Base-by-base conservation (phyloP, 2,329 filamentous ascomycete genomes). In the Aspergillus chevalieri region DNA sequence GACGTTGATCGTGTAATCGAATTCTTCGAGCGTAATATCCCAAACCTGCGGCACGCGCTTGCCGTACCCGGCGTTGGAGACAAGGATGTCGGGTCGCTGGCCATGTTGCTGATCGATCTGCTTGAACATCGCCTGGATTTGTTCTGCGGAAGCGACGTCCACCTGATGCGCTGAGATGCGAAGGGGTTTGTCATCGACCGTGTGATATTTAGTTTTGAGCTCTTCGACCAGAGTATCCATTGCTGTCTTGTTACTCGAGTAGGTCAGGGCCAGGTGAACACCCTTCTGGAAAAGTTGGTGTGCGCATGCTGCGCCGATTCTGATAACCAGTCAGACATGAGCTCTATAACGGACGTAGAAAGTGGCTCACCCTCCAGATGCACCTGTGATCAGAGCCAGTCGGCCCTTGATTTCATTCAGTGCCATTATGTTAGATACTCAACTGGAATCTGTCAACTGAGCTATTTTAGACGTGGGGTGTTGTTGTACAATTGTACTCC, bases 51-150 rank as follows among this genome's bases (percentile, higher is more conserved):
- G 65, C 49, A 83, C 78, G n/a, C 82, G 74, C 60, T 82, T 82
- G 38, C 83, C 83, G 55, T 84, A 77, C 0, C 83, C 84, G 1
- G 84, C 84, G 58, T 87, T 87, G 8, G 78, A 80, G 22, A 87
- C 65, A 2, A 87, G 69, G 19, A 87, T 85, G 58, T 86, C 80
- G 0, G 81, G 80, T 2, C 73, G 72, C 49, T 78, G 72, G 9
- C 71, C 72, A 60, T 85, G 81, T 46, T 77, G 60, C 1, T 67
- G 59, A 44, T 74, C 67, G 41, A 86, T 78, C 48, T 82, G 75
- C 12, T 70, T 57, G 49, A 82, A 83, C 55, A 86, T 73, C 3
- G 65, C 61, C 39, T 76, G 65, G 28, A 84, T 78, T 43, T 80
- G 76, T 6, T 75, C 73, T 4, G 76, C 71, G 6, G 74, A 74